These are phyloP conservation scores for Globisporangium spiculum DNA, from an alignment of 352 stramenopile genomes.

Conservation along the genomic window DNA sequence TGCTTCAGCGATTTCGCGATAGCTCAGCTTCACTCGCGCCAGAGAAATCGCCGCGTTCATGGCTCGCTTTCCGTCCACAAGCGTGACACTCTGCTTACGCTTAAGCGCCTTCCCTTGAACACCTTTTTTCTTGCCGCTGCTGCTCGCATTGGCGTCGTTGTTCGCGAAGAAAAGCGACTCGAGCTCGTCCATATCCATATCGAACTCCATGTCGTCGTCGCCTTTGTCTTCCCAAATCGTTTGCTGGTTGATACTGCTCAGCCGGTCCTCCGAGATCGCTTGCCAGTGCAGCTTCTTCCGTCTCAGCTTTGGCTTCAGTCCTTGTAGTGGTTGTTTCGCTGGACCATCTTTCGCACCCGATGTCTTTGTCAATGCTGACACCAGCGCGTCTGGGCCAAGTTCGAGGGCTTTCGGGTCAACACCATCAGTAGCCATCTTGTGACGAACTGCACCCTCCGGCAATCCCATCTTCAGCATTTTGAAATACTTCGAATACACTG, in stretches of 20 bases:
- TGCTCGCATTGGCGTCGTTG: constrained; percentile 27
- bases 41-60: constrained; percentile 98
- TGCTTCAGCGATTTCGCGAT: constrained; percentile 81
- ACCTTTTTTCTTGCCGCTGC: constrained; percentile 46
- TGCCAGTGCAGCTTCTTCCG: constrained; percentile 91
- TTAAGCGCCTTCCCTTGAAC: constrained; percentile 44
- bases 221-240: constrained; percentile 85
- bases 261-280: constrained; percentile 75
- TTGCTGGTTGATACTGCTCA: constrained; percentile 65
- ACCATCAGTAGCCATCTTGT: constrained; percentile 72
- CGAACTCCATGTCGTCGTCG: constrained; percentile 61
- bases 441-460: constrained; percentile 70
- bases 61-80: constrained; percentile 95
- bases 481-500: constrained; percentile 86
- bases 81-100: constrained; percentile 79
- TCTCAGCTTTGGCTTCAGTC: constrained; percentile 28
- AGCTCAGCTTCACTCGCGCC: constrained; percentile 92
- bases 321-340: constrained; percentile 12
- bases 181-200: constrained; percentile 88
- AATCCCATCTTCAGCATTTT: constrained; percentile 94
- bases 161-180: constrained; percentile 85
- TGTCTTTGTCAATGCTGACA: constrained; percentile 31
- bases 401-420: constrained; percentile 59
- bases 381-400: constrained; percentile 53
- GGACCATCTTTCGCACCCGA: neutral